Base-by-base conservation (phyloP, 345 rosid species). In the Salix arbutifolia region DNA sequence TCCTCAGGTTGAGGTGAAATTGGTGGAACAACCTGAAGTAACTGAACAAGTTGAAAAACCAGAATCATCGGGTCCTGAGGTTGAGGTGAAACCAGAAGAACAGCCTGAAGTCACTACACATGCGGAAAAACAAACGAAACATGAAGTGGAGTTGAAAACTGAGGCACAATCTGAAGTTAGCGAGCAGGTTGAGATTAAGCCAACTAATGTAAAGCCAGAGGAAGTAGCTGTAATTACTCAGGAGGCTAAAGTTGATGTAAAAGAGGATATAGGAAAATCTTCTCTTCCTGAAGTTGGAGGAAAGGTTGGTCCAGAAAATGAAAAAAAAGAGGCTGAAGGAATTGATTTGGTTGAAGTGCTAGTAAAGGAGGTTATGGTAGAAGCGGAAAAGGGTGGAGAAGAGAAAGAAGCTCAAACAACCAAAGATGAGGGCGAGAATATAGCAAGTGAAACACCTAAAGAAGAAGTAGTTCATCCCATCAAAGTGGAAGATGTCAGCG, bases 141-240 rank as follows among this genome's bases (percentile, higher is more conserved):
- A 30, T 31, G 67, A 56, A 23, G 48, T n/a, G 12, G 25, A 58
- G 75, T 31, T 60, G 66, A 72, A 58, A 72, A 17, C 48, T 23
- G 67, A 72, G 67, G 71, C 60, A 65, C 58, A n/a, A n/a, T n/a
- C n/a, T n/a, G n/a, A n/a, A n/a, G n/a, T n/a, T n/a, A n/a, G n/a
- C n/a, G n/a, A n/a, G n/a, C n/a, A 71, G 18, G 80, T 72, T 64
- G 75, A 83, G 77, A 30, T 61, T 1, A 71, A 77, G 35, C 65
- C 31, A 46, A 52, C 10, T 12, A 58, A 14, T 50, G 56, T 10
- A 13, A 40, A 23, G 76, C 23, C 28, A 12, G 71, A 48, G 50
- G 64, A 66, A 33, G 64, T 31, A 19, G 46, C 19, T 35, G 52
- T 40, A 50, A 25, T 31, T 13, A 35, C 48, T 65, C 58, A 69